Evolutionary conservation across 176 grass and related monocot genomes (phyloP).

Genomic region (Rhynchospora breviuscula): DNA sequence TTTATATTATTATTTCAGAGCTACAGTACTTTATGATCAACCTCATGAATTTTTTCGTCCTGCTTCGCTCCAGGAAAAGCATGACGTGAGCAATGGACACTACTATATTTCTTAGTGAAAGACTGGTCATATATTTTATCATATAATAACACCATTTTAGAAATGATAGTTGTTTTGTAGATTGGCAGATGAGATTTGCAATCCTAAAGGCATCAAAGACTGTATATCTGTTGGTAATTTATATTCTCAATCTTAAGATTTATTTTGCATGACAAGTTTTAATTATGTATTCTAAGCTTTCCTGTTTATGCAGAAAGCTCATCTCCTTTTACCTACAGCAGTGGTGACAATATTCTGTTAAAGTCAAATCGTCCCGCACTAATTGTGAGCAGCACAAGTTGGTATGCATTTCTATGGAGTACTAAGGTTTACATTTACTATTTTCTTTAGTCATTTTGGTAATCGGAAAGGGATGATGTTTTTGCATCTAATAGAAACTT

Average conservation of each 20-base stretch:
- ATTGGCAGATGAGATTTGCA: constrained; percentile 54
- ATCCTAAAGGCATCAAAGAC: constrained; percentile 53
- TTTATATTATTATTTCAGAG: constrained; percentile 39
- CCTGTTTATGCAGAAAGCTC: not conserved
- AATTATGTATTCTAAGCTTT: constrained; percentile 1
- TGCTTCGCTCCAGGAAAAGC: constrained; percentile 66
- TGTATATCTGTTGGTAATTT: constrained; percentile 70
- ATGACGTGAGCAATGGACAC: constrained; percentile 50
- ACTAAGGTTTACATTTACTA: constrained; percentile 5
- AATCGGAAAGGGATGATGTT: not conserved
- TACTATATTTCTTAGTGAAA: not conserved
- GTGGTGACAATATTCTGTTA: constrained; percentile 41
- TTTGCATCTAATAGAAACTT: not conserved
- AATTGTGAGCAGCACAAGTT: constrained; percentile 96
- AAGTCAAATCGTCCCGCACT: constrained; percentile 78
- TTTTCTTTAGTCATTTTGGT: not conserved
- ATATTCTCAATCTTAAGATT: constrained; percentile 15
- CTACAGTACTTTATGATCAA: constrained; percentile 91
- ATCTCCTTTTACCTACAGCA: constrained; percentile 44
- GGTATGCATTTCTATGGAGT: constrained; percentile 45
- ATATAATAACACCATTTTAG: constrained; percentile 23
- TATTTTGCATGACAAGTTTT: constrained; percentile 15
- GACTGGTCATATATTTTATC: constrained; percentile 16
- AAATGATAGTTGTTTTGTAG: constrained; percentile 74
- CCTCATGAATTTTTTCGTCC: constrained; percentile 96